Base-by-base conservation (phyloP, 2,329 filamentous ascomycete species). In the Fusarium foetens region DNA sequence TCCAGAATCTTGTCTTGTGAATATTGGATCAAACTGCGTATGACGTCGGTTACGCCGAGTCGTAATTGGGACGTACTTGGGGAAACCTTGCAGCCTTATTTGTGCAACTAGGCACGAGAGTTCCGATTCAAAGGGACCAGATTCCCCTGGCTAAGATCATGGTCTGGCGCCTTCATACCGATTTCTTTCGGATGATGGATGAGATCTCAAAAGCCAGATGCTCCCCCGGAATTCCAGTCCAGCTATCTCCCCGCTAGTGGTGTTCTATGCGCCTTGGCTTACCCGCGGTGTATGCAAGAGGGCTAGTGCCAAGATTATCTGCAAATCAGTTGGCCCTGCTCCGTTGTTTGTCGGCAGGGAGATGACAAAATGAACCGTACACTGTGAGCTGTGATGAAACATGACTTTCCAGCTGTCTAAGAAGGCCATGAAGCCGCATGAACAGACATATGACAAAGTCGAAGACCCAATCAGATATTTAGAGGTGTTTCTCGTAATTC, bases 41-140 rank as follows among this genome's bases (percentile, higher is more conserved):
- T 45, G 31, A 64, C 65, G 16, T 69, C 66, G 66, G 66, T 58
- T 68, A 58, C 52, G 45, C 66, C 58, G 65, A 39, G 45, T 54
- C 41, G 65, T 39, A 49, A 58, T 53, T 68, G 65, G 51, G 58
- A 35, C 36, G 51, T 38, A n/a, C 48, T 35, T 39, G 36, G 36
- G 54, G 21, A 39, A 38, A 39, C 33, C 27, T 68, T 51, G n/a
- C 35, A 69, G 66, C 65, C 66, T 68, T 68, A 43, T 42, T n/a
- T 52, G 66, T 69, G 48, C 45, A 69, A 58, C 66, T 25, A 25
- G 35, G 25, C 41, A 57, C 27, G 10, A 31, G 25, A 33, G 17
- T 17, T 38, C 55, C 38, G 25, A 51, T 38, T 19, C 23, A 38
- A 36, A 59, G 36, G 14, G 16, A 35, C 25, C 23, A 36, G 35